Base-by-base conservation (phyloP, 768 basidiomycete species). In the Boletus rubroflammeus region DNA sequence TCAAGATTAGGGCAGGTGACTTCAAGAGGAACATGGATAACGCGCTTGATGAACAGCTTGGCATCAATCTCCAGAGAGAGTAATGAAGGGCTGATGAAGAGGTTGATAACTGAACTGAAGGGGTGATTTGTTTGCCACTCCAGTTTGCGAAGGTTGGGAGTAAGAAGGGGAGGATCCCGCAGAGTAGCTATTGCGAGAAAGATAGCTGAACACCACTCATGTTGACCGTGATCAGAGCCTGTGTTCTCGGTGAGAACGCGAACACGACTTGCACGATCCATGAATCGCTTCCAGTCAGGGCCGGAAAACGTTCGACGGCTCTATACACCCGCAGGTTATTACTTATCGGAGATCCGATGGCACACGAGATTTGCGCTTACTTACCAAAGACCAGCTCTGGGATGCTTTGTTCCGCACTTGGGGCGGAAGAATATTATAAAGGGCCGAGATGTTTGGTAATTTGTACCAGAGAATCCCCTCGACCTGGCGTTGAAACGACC, bases 381-480 rank as follows among this genome's bases (percentile, higher is more conserved):
- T 49, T 35, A 66, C 64, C 46, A 64, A n/a, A n/a, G 60, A 56
- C 65, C 65, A 66, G 15, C 49, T 32, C 42, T 23, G 53, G 5
- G 51, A 36, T 42, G 36, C 59, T 34, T 26, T 64, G 23, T 21
- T 41, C 14, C 43, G 55, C 32, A 66, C 59, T 42, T 45, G 59
- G 1, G 41, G 23, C 17, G 64, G 65, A 40, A 66, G 64, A 32
- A 55, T 52, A 26, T 57, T 44, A 42, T 57, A 57, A 14, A 66
- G 48, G 6, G 55, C 31, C 11, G 51, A 50, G 19, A 64, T 44
- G 43, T 21, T 34, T 40, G 41, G 46, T 15, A 64, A 19, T 17
- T 57, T 31, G 43, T 49, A 41, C 67, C 67, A 68, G n/a, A 70
- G 53, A 11, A 68, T 47, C 36, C 43, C 59, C 21, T 68, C 64